Base-by-base conservation (phyloP, 2,329 filamentous ascomycete genomes). In the Dactylellina sp. region DNA sequence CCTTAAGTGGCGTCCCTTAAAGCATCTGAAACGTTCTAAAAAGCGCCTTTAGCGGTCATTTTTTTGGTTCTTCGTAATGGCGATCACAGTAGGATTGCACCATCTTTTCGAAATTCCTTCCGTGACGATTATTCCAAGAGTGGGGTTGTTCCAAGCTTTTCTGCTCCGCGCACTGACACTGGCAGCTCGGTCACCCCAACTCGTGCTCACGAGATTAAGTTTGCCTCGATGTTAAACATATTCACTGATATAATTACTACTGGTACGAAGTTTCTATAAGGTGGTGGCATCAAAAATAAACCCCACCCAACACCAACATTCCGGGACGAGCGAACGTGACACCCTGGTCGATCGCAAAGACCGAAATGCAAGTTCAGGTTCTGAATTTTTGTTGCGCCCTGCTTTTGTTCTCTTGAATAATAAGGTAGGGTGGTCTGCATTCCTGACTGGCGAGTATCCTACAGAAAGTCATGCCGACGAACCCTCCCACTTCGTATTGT, bases 11-110 rank as follows among this genome's bases (percentile, higher is more conserved):
- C 60, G 68, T 60, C 42, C 25, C 50, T 44, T 60, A 60, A 72
- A 60, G 52, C 47, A 28, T 72, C 44, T 72, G 68, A 72, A 72
- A 72, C 68, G 60, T 24, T 46, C 68, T 72, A 72, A 59, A n/a
- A 40, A 24, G 61, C 53, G 44, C 60, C 39, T 50, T 42, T 22
- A 52, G 46, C 12, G 37, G 37, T 44, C 11, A 37, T 24, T 42
- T 44, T 42, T 44, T 39, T 42, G n/a, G 12, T 25, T 47, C 37
- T 42, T 46, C 42, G 12, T 37, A 25, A 20, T n/a, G 47, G 24
- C 35, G 42, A 66, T 66, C 52, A 60, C 53, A 44, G 42, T 42
- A 46, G 47, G 18, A 60, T 60, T 60, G 53, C 63, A 68, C 63
- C 46, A 60, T 68, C 49, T 60, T 60, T 60, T 60, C 32, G 52